phyloP scores from a whole-genome alignment of 2,329 filamentous ascomycete species.

The Metarhizium rileyi region DNA sequence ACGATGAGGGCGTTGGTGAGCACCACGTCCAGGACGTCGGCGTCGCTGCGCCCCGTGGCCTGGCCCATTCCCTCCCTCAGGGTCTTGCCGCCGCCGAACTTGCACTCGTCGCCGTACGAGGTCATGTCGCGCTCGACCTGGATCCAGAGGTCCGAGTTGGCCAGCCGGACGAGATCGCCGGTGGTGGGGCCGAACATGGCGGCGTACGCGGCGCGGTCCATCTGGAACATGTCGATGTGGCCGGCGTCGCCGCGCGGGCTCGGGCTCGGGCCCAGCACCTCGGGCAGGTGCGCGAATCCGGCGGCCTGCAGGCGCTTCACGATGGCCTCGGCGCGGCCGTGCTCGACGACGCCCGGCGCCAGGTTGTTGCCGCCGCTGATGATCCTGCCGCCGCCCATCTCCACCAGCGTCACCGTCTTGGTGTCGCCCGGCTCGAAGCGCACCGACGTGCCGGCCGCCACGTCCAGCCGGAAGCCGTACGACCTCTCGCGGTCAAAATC shows the following conservation, averaged over 20 bases:
- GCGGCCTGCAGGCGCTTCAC: conserved; percentile 55
- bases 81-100: conserved; percentile 91
- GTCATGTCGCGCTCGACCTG: conserved; percentile 81
- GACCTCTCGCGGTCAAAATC: conserved; percentile 76
- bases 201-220: conserved; percentile 71
- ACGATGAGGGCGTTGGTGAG: conserved; percentile 84
- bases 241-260: conserved; percentile 40
- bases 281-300: conserved; percentile 73
- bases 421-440: conserved; percentile 90
- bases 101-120: conserved; percentile 83
- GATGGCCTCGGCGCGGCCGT: conserved; percentile 54
- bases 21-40: conserved; percentile 70
- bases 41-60: conserved; percentile 64
- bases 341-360: conserved; percentile 62
- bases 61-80: conserved; percentile 94
- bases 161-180: conserved; percentile 74
- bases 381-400: conserved; percentile 71
- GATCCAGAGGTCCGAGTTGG: conserved; percentile 81
- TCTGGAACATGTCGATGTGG: conserved; percentile 52
- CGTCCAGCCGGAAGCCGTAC: conserved; percentile 81
- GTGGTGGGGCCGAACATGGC: conserved; percentile 90
- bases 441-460: conserved; percentile 82
- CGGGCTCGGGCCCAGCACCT: conserved; percentile 43
- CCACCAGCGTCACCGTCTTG: conserved; percentile 81
- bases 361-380: conserved; percentile 80